Conservation (phyloP, 2,329 filamentous ascomycete genomes). For the Fulvia fulva region DNA sequence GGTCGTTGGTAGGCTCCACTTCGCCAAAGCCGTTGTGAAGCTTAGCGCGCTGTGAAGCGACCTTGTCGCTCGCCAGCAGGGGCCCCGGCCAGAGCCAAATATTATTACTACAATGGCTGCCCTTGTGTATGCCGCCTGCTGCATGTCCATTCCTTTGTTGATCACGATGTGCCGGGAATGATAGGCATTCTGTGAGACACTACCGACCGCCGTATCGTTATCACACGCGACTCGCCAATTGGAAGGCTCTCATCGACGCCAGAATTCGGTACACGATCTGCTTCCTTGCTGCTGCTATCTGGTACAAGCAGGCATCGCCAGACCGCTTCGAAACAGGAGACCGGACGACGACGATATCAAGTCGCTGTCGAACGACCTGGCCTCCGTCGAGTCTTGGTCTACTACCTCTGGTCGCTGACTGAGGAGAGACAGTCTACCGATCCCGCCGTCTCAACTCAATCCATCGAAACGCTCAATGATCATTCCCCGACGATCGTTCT, state of each 20-base stretch:
- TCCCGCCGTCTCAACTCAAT: background rate
- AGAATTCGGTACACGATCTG: conserved; percentile 3
- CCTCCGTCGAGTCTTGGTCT: conserved; percentile 5
- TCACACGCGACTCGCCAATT: conserved; percentile 3
- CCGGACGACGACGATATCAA: conserved; percentile 4
- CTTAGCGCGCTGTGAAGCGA: conserved; percentile 4
- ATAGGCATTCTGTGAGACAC: conserved; percentile 6
- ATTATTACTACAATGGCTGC: background rate
- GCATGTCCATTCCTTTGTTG: conserved; percentile 14
- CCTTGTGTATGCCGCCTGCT: conserved; percentile 4
- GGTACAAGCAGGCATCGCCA: conserved; percentile 21
- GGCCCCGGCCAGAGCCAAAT: conserved; percentile 1
- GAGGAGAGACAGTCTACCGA: background rate
- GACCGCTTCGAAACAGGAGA: conserved; percentile 26
- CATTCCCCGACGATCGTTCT: background rate
- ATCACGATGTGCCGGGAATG: conserved; percentile 11
- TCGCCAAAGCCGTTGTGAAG: conserved; percentile 6
- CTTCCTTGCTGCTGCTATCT: conserved; percentile 25
- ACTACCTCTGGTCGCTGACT: background rate
- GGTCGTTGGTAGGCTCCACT: conserved; percentile 1
- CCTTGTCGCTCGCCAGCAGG: background rate
- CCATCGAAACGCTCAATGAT: background rate
- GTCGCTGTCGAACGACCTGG: background rate
- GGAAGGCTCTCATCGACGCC: conserved; percentile 1
- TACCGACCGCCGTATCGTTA: conserved; percentile 4